phyloP scores from a whole-genome alignment of 352 stramenopile species.

The Phytophthora sansomeana region DNA sequence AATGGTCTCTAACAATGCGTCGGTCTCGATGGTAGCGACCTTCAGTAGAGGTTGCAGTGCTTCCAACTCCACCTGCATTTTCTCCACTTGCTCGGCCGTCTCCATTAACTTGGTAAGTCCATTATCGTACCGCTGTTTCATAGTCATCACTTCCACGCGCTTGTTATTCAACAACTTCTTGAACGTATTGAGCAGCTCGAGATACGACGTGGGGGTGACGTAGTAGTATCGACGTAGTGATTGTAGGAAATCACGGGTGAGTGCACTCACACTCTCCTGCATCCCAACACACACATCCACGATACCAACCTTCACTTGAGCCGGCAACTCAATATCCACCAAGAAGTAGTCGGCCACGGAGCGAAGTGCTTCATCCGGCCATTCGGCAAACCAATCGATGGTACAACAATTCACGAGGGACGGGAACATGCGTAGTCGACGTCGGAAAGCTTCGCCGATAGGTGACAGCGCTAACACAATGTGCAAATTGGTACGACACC shows the following conservation, averaged over 20 bases:
- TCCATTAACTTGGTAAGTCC: constrained; percentile 94
- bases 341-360: constrained; percentile 94
- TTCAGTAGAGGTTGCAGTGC: constrained; percentile 94
- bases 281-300: constrained; percentile 96
- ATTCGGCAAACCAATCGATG: constrained; percentile 98
- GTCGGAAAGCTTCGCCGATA: constrained; percentile 94
- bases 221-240: constrained; percentile 95
- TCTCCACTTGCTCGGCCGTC: constrained; percentile 93
- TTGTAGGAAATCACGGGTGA: constrained; percentile 87
- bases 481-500: constrained; percentile 94
- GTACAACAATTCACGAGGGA: constrained; percentile 97
- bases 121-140: constrained; percentile 94
- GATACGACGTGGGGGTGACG: constrained; percentile 95
- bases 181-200: constrained; percentile 96
- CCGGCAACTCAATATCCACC: constrained; percentile 86
- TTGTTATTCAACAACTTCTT: constrained; percentile 94
- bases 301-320: constrained; percentile 83
- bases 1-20: constrained; percentile 92
- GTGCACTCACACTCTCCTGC: constrained; percentile 91
- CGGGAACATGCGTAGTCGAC: constrained; percentile 95
- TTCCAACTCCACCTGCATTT: constrained; percentile 94
- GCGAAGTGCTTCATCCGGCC: constrained; percentile 93
- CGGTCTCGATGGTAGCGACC: constrained; percentile 91
- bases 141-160: constrained; percentile 90
- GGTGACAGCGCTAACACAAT: constrained; percentile 94